Base-by-base conservation (phyloP, 148 eudicot genomes). In the Silene conica region DNA sequence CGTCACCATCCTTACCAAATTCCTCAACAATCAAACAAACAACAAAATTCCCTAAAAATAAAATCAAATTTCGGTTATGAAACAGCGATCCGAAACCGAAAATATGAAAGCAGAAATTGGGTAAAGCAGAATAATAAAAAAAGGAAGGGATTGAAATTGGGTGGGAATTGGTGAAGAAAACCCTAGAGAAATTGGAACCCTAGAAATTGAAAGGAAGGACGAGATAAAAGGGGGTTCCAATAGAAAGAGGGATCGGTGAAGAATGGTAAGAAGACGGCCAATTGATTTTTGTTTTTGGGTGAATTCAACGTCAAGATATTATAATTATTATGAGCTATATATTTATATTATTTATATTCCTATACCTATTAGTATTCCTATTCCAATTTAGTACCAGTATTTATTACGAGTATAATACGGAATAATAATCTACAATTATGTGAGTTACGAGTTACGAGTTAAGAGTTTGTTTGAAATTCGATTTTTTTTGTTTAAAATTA, bases 1-100 rank as follows among this genome's bases (percentile, higher is more conserved):
- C 79, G 61, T 80, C 79, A 80, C 81, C 89, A 83, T 83, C 71
- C 66, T 64, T 8, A 1, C 43, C 31, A 23, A 50, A 6, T 50
- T 45, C 12, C 45, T 21, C 62, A 38, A 45, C 3, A 34, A 34
- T 28, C 19, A 16, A 38, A 38, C 0, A 38, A 38, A 38, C 8
- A 38, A 7, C 43, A 38, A 43, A 78, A 25, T 6, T 18, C 31
- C 18, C 38, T 26, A 21, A 50, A 74, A 71, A 38, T 38, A 8
- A 38, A 10, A 50, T 14, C 13, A 20, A 50, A 23, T 8, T 56
- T 21, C 56, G 13, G 16, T 65, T 65, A 0, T 21, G 9, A 68
- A 31, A 8, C n/a, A 38, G 6, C 43, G 43, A 38, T 38, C 8
- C 8, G 43, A 38, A 38, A 38, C 58, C n/a, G 48, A 59, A 72